Evolutionary conservation across 148 eudicot genomes (phyloP).

Genomic region (Silene latifolia): DNA sequence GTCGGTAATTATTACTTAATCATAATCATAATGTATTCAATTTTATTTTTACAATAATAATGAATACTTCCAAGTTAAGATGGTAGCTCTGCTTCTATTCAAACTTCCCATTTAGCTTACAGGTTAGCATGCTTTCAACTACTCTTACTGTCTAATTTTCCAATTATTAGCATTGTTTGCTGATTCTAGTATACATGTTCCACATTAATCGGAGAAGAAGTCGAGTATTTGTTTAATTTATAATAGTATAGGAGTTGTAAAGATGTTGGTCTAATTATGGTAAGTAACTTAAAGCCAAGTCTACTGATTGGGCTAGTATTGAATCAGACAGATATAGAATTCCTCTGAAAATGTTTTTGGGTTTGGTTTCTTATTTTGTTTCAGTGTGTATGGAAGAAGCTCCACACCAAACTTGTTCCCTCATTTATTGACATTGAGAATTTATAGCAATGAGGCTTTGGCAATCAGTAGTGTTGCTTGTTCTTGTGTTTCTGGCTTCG

Average conservation of each 20-base stretch:
- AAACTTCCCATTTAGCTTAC: neutral
- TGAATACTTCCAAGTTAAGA: neutral
- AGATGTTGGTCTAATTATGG: too few species aligned
- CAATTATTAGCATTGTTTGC: too few species aligned
- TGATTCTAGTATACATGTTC: too few species aligned
- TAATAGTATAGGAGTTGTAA: too few species aligned
- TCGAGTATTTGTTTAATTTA: too few species aligned
- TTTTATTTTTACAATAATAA: too few species aligned
- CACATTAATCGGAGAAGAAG: too few species aligned
- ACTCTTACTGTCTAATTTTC: neutral
- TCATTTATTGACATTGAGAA: conserved; percentile 6
- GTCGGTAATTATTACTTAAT: neutral
- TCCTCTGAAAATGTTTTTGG: too few species aligned
- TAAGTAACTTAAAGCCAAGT: too few species aligned
- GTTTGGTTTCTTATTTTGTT: neutral
- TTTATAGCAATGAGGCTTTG: conserved; percentile 29
- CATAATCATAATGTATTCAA: too few species aligned
- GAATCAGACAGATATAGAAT: too few species aligned
- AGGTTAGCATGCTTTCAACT: conserved; percentile 17
- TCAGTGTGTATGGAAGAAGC: conserved; percentile 23
- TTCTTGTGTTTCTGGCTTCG: conserved; percentile 32
- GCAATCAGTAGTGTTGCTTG: conserved; percentile 20
- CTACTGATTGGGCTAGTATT: too few species aligned
- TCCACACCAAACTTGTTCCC: neutral
- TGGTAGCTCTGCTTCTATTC: neutral